A percentile compares a stretch with the other conserved stretches of the same genome.
These are phyloP conservation scores for Selenicereus undatus DNA, from an alignment of 148 eudicot genomes.

Conservation along the genomic window DNA sequence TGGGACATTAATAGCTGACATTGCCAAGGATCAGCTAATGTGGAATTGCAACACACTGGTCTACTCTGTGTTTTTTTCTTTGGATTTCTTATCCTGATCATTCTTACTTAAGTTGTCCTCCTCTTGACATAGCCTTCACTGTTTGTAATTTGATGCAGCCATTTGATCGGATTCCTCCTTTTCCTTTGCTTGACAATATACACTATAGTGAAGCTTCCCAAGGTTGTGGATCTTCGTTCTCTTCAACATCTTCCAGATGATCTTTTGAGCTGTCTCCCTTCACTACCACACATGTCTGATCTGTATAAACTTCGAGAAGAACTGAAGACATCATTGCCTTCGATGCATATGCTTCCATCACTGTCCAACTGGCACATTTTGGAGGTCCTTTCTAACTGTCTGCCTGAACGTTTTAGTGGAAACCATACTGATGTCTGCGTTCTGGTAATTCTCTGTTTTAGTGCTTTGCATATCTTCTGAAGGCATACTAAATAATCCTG, in stretches of 20 bases:
- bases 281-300: slow-evolving; percentile 68
- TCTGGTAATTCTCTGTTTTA: slow-evolving; percentile 49
- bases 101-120: background rate
- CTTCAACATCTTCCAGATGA: slow-evolving; percentile 63
- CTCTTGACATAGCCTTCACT: background rate
- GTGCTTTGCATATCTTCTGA: background rate
- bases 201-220: slow-evolving; percentile 72
- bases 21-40: background rate
- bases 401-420: slow-evolving; percentile 69
- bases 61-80: background rate
- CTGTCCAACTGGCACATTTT: slow-evolving; percentile 56
- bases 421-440: slow-evolving; percentile 62
- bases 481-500: background rate
- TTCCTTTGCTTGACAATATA: slow-evolving; percentile 82
- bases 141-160: slow-evolving; percentile 46
- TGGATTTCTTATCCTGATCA: background rate
- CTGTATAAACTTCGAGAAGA: slow-evolving; percentile 55
- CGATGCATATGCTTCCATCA: slow-evolving; percentile 43
- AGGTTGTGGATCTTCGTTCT: slow-evolving; percentile 60
- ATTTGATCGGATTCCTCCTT: slow-evolving; percentile 93
- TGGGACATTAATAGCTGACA: background rate
- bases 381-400: slow-evolving; percentile 68
- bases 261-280: slow-evolving; percentile 71
- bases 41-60: background rate
- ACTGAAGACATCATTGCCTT: slow-evolving; percentile 45